Evolutionary conservation across 345 rosid genomes (phyloP).

Genomic region (Salix arbutifolia): DNA sequence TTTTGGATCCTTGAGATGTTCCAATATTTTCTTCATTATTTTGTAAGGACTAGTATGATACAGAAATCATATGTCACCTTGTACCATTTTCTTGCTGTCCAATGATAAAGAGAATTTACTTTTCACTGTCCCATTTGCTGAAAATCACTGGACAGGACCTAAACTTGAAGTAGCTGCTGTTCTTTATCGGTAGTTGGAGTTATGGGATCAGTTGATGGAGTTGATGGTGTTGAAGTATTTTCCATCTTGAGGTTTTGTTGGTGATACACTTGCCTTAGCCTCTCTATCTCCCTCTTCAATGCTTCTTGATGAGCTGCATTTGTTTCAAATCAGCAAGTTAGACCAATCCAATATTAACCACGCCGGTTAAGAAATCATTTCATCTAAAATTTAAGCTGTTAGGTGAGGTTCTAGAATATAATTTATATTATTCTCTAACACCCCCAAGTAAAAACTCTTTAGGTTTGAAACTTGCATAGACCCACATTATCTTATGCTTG

Average conservation of each 20-base stretch:
- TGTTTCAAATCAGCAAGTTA: neutral
- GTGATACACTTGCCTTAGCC: conserved; percentile 30
- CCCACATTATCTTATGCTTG: too few relatives aligned
- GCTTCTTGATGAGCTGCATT: conserved; percentile 37
- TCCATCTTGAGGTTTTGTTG: conserved; percentile 21
- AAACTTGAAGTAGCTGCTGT: conserved; percentile 25
- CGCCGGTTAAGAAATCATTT: too few relatives aligned
- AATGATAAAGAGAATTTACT: conserved; percentile 11
- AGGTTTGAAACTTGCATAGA: too few relatives aligned
- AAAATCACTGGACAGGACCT: neutral
- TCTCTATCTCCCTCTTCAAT: conserved; percentile 34
- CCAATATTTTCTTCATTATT: neutral
- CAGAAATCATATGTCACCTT: neutral
- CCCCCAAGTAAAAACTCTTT: accelerated
- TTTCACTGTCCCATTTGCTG: neutral
- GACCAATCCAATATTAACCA: neutral
- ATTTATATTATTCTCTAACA: too few relatives aligned
- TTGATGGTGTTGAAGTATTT: neutral
- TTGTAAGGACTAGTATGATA: neutral
- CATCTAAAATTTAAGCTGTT: too few relatives aligned
- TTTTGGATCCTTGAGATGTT: conserved; percentile 13
- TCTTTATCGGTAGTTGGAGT: conserved; percentile 7
- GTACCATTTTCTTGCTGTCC: neutral
- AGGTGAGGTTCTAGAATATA: too few relatives aligned
- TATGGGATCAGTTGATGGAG: neutral